Conservation (phyloP, 225 moss, liverwort and hornwort genomes). For the Straminergon stramineum region DNA sequence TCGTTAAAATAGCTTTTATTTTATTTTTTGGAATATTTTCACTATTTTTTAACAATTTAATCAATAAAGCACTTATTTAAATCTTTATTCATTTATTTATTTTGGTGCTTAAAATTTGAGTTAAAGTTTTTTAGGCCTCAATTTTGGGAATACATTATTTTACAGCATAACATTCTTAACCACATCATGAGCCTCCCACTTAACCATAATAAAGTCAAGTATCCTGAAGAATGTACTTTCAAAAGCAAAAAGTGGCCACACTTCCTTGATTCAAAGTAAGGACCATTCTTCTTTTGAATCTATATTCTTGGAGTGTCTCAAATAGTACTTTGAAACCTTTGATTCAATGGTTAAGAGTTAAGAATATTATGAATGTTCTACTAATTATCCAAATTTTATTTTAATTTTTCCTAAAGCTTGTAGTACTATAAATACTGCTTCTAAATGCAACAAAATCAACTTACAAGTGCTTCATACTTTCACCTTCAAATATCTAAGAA, state of each 20-base stretch:
- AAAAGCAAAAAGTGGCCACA: background rate
- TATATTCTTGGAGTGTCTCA: background rate
- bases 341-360: background rate
- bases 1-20: background rate
- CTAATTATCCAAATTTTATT: background rate
- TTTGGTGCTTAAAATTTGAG: background rate
- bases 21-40: no score
- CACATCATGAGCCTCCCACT: fast-evolving
- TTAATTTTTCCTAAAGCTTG: background rate
- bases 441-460: background rate
- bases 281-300: background rate
- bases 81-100: background rate
- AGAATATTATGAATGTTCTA: background rate
- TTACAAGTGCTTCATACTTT: background rate
- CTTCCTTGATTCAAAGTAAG: background rate
- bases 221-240: background rate
- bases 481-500: no score
- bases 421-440: fast-evolving
- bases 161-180: background rate
- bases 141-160: background rate
- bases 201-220: background rate
- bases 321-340: fast-evolving
- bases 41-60: background rate
- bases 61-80: background rate
- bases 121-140: background rate